Conservation (phyloP, 805 yeast genomes). For the Sugiyamaella valdiviana region DNA sequence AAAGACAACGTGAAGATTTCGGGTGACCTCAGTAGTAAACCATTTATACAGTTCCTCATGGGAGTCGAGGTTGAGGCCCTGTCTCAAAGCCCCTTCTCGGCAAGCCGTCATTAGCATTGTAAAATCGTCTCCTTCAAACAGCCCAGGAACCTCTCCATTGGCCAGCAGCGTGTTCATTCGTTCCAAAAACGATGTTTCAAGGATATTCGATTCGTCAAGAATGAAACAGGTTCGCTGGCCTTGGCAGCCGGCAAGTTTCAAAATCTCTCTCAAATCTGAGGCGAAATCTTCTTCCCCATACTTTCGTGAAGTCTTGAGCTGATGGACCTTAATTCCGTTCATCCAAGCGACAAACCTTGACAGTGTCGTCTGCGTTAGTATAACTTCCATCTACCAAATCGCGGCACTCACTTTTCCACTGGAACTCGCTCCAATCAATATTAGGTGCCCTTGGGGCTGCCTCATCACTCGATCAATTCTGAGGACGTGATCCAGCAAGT, state of each 20-base stretch:
- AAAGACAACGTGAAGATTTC: conserved; percentile 76
- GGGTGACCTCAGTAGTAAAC: conserved; percentile 63
- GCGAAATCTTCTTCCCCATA: conserved; percentile 66
- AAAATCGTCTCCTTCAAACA: conserved; percentile 72
- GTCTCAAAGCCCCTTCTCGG: conserved; percentile 47
- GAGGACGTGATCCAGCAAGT: conserved; percentile 65
- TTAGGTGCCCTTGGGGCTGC: conserved; percentile 86
- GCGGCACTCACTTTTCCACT: conserved; percentile 52
- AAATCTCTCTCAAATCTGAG: conserved; percentile 46
- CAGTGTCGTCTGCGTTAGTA: conserved; percentile 43
- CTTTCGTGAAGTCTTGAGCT: conserved; percentile 48
- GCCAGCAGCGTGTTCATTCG: conserved; percentile 91
- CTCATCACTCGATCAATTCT: conserved; percentile 75
- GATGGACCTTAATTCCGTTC: conserved; percentile 61
- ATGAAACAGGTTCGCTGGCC: conserved; percentile 65
- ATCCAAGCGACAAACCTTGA: conserved; percentile 87
- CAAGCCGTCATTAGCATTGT: conserved; percentile 48
- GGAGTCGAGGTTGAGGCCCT: conserved; percentile 59
- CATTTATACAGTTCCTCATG: conserved; percentile 66
- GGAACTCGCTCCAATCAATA: conserved; percentile 74
- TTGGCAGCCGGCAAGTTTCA: conserved; percentile 44
- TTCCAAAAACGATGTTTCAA: conserved; percentile 76
- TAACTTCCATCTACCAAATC: not conserved
- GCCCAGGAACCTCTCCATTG: conserved; percentile 86
- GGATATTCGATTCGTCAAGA: conserved; percentile 72